phyloP scores from a whole-genome alignment of 441 rosid species.

The Populus tomentosa region DNA sequence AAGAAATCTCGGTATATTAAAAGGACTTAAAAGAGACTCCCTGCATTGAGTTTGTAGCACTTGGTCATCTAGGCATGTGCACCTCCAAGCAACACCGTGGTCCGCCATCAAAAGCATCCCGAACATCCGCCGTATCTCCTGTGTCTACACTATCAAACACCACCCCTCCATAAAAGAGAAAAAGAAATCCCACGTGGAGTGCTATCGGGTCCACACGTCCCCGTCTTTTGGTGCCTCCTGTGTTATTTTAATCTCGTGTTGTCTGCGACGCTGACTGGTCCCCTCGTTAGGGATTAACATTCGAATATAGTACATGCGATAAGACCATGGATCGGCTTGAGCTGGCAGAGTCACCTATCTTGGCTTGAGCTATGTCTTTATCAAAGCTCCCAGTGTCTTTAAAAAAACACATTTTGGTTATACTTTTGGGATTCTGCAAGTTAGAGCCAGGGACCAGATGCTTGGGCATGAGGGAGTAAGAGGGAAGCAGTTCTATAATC shows the following conservation, averaged over 20 bases:
- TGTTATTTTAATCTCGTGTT: background rate
- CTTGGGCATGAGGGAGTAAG: constrained; percentile 4
- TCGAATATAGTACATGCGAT: background rate
- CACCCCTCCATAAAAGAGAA: background rate
- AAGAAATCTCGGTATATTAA: background rate
- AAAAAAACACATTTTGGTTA: constrained; percentile 5
- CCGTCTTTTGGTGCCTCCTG: constrained; percentile 1
- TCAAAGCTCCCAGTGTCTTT: background rate
- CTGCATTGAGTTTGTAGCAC: constrained; percentile 13
- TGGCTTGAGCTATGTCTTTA: constrained; percentile 22
- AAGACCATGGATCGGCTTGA: constrained; percentile 1
- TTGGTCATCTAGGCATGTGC: constrained; percentile 27
- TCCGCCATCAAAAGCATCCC: constrained; percentile 32
- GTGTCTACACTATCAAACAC: constrained; percentile 27
- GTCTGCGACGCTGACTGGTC: constrained; percentile 4
- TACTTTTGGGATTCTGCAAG: constrained; percentile 21
- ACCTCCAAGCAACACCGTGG: constrained; percentile 39
- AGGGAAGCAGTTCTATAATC: constrained; percentile 3
- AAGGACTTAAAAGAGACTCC: background rate
- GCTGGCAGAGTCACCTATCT: constrained; percentile 29
- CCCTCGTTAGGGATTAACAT: constrained; percentile 8
- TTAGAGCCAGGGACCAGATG: constrained; percentile 22
- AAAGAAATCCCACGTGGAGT: constrained; percentile 12
- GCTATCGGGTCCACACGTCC: constrained; percentile 19
- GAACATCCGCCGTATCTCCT: constrained; percentile 52